Conservation (phyloP, 139 green algal genomes). For the Closterium sp. region DNA sequence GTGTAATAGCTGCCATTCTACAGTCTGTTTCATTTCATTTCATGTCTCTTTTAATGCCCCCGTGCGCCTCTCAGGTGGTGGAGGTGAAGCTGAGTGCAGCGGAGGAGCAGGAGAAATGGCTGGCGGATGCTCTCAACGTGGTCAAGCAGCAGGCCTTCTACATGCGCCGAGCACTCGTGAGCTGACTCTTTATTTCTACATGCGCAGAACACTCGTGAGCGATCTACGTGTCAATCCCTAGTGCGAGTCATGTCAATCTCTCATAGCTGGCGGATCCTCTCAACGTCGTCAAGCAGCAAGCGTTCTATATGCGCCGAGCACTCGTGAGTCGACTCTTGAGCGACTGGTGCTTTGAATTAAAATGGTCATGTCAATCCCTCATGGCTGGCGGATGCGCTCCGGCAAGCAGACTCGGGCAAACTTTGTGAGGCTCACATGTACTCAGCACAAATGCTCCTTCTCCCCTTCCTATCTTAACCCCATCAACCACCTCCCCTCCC, state of each 20-base stretch:
- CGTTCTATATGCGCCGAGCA: slow-evolving; percentile 53
- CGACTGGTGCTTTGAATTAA: too few species aligned
- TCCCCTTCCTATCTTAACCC: neutral
- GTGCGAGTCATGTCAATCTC: too few species aligned
- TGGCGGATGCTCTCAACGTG: slow-evolving; percentile 50
- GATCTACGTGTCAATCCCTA: too few species aligned
- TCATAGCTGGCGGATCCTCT: slow-evolving; percentile 42
- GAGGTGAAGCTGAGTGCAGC: neutral
- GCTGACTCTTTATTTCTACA: neutral
- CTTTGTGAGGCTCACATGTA: neutral
- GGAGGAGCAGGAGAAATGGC: slow-evolving; percentile 56
- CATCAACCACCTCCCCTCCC: too few species aligned
- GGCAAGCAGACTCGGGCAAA: slow-evolving; percentile 29
- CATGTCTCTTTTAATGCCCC: too few species aligned
- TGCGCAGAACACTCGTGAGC: too few species aligned
- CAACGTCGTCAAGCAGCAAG: slow-evolving; percentile 55
- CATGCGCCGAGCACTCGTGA: slow-evolving; percentile 49
- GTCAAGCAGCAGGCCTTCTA: slow-evolving; percentile 58
- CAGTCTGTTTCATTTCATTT: too few species aligned
- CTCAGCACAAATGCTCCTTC: slow-evolving; percentile 8
- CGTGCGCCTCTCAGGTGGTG: neutral
- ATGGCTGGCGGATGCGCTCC: slow-evolving; percentile 36
- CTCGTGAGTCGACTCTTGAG: slow-evolving; percentile 17
- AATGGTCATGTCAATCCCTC: neutral
- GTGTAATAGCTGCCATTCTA: too few species aligned